phyloP scores from a whole-genome alignment of 169 alveolate genomes.

The Cryptosporidium sp. region DNA sequence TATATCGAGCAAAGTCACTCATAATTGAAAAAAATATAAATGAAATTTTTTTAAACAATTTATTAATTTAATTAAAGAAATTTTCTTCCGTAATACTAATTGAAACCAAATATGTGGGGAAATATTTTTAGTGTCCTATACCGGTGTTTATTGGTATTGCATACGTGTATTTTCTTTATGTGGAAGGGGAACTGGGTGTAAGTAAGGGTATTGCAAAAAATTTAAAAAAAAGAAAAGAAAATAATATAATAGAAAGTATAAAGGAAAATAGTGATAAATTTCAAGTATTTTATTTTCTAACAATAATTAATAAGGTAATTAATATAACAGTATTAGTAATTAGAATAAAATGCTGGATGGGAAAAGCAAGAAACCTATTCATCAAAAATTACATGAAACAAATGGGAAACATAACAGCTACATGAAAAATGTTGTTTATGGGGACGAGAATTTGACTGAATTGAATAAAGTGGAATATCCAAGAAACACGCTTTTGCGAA shows the following conservation, averaged over 20 bases:
- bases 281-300: background rate
- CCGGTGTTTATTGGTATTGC: constrained; percentile 46
- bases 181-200: constrained; percentile 26
- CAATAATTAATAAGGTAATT: background rate
- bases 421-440: constrained; percentile 2
- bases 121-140: constrained; percentile 5
- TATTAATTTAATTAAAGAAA: background rate
- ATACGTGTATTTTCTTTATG: constrained; percentile 5
- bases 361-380: background rate
- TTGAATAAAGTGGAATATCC: constrained; percentile 15
- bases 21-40: too few species aligned
- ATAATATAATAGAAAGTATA: too few species aligned
- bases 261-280: background rate
- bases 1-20: too few species aligned
- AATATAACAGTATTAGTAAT: background rate
- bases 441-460: constrained; percentile 1
- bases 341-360: constrained; percentile 9
- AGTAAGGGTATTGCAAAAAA: background rate
- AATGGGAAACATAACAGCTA: background rate
- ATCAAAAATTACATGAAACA: constrained; percentile 4
- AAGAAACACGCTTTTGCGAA: constrained; percentile 13
- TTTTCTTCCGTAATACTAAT: background rate
- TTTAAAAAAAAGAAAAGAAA: too few species aligned
- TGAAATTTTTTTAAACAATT: too few species aligned
- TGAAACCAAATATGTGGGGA: constrained; percentile 1